Percentiles rank a stretch among this genome's conserved stretches.
phyloP scores from a whole-genome alignment of 352 stramenopile species.

The Globisporangium camurandrum region DNA sequence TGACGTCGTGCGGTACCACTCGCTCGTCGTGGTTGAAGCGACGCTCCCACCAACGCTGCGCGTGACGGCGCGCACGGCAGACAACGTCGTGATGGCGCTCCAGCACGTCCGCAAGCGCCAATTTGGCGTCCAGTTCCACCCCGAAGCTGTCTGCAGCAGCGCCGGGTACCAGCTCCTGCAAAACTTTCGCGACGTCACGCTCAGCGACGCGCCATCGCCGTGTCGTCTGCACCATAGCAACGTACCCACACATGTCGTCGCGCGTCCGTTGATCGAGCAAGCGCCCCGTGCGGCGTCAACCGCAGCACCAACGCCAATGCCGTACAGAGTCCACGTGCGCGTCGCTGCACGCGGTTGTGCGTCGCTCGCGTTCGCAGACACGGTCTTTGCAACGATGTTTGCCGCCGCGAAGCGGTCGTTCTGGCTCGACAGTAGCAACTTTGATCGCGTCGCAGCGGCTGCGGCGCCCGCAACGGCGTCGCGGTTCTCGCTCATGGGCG shows the following conservation, averaged over 20 bases:
- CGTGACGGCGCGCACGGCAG: constrained; percentile 56
- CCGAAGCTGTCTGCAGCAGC: constrained; percentile 90
- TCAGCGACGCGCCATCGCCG: constrained; percentile 22
- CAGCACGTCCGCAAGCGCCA: constrained; percentile 77
- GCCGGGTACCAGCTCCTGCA: constrained; percentile 83
- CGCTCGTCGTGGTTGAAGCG: constrained; percentile 74
- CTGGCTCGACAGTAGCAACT: constrained; percentile 82
- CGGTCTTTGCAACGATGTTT: constrained; percentile 54
- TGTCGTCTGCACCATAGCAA: constrained; percentile 48
- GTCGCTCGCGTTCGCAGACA: constrained; percentile 53
- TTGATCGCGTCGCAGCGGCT: constrained; percentile 9
- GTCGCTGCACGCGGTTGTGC: constrained; percentile 24
- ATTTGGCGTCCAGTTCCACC: constrained; percentile 97
- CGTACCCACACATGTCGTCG: constrained; percentile 13
- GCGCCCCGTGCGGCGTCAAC: background rate
- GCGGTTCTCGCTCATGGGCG: constrained; percentile 75
- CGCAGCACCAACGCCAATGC: background rate
- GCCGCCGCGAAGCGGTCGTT: constrained; percentile 40
- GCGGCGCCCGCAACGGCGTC: constrained; percentile 9
- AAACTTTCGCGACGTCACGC: constrained; percentile 83
- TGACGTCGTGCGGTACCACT: constrained; percentile 96
- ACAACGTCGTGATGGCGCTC: constrained; percentile 88
- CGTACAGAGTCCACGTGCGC: constrained; percentile 37
- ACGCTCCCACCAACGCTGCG: constrained; percentile 36
- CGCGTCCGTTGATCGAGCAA: background rate